Conservation (phyloP, 129 eudicot species). For the Dittrichia graveolens region DNA sequence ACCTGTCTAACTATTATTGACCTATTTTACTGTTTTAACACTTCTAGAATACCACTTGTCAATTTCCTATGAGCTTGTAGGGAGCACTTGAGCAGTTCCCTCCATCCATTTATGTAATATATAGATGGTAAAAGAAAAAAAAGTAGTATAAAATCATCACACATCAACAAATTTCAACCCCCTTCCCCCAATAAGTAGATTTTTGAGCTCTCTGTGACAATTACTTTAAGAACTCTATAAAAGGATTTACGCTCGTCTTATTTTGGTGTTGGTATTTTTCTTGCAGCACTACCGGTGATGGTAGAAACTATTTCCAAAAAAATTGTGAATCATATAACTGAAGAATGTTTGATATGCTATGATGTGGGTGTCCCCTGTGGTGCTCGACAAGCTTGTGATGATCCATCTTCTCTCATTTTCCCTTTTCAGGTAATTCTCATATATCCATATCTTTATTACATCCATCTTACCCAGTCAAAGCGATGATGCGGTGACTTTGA, state of each 20-base stretch:
- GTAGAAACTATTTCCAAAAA: constrained; percentile 78
- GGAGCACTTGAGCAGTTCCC: no score
- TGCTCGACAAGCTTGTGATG: constrained; percentile 90
- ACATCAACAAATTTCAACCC: no score
- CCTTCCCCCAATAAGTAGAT: no score
- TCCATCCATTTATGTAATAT: no score
- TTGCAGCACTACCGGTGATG: constrained; percentile 83
- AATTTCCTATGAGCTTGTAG: no score
- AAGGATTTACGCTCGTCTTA: background rate
- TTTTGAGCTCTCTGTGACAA: no score
- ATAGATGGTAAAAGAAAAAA: no score
- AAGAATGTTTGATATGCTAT: constrained; percentile 87
- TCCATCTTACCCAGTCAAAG: background rate
- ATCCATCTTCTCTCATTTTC: constrained; percentile 88
- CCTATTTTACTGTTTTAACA: no score
- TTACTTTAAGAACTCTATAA: no score
- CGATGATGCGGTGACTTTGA: background rate
- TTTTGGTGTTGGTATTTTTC: constrained; percentile 21
- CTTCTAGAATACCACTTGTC: no score
- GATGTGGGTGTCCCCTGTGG: constrained; percentile 84
- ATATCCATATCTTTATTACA: background rate
- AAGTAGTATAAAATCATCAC: no score
- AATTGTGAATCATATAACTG: constrained; percentile 81
- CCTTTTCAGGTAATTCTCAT: constrained; percentile 79
- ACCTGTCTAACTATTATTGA: no score